phyloP scores from a whole-genome alignment of 2,329 filamentous ascomycete species.

The Claviceps spartinae region DNA sequence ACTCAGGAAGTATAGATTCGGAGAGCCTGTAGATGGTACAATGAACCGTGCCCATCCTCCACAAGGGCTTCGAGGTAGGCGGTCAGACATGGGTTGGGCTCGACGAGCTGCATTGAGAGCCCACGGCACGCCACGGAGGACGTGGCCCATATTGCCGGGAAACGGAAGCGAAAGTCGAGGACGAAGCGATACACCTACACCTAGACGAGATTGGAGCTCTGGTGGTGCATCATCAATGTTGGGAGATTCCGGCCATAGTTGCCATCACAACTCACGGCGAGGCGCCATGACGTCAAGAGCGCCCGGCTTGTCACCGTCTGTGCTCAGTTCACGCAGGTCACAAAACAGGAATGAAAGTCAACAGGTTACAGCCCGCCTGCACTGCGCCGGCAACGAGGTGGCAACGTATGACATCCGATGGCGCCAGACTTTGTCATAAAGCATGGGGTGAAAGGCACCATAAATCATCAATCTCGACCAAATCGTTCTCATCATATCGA shows the following conservation, averaged over 20 bases:
- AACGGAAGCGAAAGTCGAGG: background rate
- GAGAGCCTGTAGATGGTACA: background rate
- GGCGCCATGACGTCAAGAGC: background rate
- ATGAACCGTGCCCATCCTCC: background rate
- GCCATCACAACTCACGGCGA: background rate
- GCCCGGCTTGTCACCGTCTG: background rate
- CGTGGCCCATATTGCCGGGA: background rate
- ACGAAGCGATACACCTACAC: background rate
- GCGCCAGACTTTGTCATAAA: too few species aligned
- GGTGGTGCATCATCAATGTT: background rate
- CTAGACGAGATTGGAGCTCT: background rate
- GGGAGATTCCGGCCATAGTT: too few species aligned
- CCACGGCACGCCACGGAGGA: background rate
- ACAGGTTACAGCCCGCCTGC: too few species aligned
- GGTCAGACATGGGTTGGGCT: background rate
- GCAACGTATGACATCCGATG: too few species aligned
- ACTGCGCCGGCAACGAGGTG: too few species aligned
- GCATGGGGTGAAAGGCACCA: too few species aligned
- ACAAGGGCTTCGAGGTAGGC: background rate
- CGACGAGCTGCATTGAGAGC: background rate
- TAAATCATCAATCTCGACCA: too few species aligned
- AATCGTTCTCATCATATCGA: too few species aligned
- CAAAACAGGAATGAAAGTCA: too few species aligned
- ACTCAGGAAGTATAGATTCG: background rate
- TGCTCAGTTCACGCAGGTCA: too few species aligned